Evolutionary conservation across 106 monocot species (phyloP).

Genomic region (Dendrobium catenatum): DNA sequence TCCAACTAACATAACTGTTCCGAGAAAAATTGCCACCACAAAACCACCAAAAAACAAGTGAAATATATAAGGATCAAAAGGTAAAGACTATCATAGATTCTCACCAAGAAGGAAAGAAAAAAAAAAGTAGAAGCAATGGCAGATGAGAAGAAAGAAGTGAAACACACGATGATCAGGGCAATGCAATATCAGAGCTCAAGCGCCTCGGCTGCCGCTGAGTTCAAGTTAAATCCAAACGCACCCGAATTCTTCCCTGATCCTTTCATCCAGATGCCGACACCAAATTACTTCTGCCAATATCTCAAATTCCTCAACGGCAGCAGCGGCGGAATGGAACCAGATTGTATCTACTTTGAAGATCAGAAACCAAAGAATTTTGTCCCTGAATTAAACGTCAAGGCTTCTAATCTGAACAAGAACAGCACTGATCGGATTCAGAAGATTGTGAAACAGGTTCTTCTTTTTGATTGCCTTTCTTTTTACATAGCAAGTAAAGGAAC

Average conservation of each 20-base stretch:
- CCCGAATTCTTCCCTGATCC: slow-evolving; percentile 14
- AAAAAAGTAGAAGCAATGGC: too few species aligned
- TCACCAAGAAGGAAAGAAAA: too few species aligned
- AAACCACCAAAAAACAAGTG: too few species aligned
- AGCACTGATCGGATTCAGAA: slow-evolving; percentile 33
- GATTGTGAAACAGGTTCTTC: slow-evolving; percentile 64
- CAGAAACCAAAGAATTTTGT: slow-evolving; percentile 17
- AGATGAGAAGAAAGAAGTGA: too few species aligned
- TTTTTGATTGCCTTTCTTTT: too few species aligned
- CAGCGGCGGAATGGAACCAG: slow-evolving; percentile 15
- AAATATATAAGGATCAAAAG: too few species aligned
- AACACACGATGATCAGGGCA: too few species aligned
- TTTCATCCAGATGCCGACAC: slow-evolving; percentile 4
- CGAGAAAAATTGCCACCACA: too few species aligned
- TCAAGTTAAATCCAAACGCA: slow-evolving; percentile 20
- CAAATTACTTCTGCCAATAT: slow-evolving; percentile 43
- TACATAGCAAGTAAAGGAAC: too few species aligned
- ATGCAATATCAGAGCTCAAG: too few species aligned
- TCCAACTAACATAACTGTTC: too few species aligned
- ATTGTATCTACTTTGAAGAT: slow-evolving; percentile 44
- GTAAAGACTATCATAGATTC: too few species aligned
- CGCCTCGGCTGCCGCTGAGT: background rate
- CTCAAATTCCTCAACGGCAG: slow-evolving; percentile 20
- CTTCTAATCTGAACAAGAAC: slow-evolving; percentile 14
- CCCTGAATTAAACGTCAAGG: background rate